Conservation (phyloP, 2,329 filamentous ascomycete genomes). For the Trichoderma sp. region DNA sequence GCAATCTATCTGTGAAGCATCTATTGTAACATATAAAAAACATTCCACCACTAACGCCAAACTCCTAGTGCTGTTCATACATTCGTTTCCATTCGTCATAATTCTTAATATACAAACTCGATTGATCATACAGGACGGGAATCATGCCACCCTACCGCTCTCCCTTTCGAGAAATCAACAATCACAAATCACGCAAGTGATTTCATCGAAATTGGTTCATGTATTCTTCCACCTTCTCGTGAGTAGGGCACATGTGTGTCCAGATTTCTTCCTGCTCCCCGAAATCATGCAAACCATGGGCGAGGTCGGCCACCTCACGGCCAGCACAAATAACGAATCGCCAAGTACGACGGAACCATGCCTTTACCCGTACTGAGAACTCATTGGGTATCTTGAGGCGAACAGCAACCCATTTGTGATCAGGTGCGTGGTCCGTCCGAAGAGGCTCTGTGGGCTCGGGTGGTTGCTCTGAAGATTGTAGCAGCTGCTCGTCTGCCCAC, state of each 20-base stretch:
- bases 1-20: no score
- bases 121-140: neutral
- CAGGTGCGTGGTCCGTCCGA: slow-evolving; percentile 52
- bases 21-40: neutral
- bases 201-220: slow-evolving; percentile 10
- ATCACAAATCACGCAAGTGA: neutral
- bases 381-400: slow-evolving; percentile 59
- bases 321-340: slow-evolving; percentile 13
- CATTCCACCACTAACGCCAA: neutral
- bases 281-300: slow-evolving; percentile 25
- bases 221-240: slow-evolving; percentile 6
- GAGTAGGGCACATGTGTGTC: slow-evolving; percentile 26
- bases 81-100: neutral
- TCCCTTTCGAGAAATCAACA: neutral
- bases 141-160: neutral
- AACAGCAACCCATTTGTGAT: slow-evolving; percentile 57
- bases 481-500: slow-evolving; percentile 53
- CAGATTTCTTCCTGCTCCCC: slow-evolving; percentile 27
- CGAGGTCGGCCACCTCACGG: slow-evolving; percentile 20
- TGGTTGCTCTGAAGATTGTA: slow-evolving; percentile 42
- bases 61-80: neutral
- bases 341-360: slow-evolving; percentile 41
- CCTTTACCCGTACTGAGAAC: slow-evolving; percentile 48
- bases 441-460: slow-evolving; percentile 43
- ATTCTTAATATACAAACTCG: neutral